A percentile compares a stretch with the other conserved stretches of the same genome.
Conservation (phyloP, 2,329 filamentous ascomycete genomes). For the Scedosporium minutisporum region DNA sequence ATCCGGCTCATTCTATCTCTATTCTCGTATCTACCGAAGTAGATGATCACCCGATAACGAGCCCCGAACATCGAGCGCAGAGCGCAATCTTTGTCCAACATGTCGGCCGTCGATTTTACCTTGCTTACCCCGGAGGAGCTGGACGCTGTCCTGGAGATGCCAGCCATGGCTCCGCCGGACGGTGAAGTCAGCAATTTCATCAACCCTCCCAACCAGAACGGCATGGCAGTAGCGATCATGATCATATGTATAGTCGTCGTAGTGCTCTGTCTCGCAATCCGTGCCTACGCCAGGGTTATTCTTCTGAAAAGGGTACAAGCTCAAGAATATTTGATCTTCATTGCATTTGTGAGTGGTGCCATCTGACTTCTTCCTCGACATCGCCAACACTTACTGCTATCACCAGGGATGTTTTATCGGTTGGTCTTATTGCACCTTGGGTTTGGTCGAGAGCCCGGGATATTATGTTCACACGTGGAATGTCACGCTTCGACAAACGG, state of each 20-base stretch:
- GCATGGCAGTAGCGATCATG: slow-evolving; percentile 7
- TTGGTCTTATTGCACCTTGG: neutral
- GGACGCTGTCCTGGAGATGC: slow-evolving; percentile 7
- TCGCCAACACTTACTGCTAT: neutral
- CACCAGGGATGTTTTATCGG: neutral
- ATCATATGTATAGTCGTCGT: slow-evolving; percentile 5
- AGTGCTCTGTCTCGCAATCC: slow-evolving; percentile 6
- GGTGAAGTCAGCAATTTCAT: slow-evolving; percentile 7
- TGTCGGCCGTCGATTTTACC: neutral
- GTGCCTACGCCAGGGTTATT: slow-evolving; percentile 7
- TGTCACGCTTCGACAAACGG: slow-evolving; percentile 3
- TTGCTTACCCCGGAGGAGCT: slow-evolving; percentile 5
- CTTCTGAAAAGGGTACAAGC: slow-evolving; percentile 4
- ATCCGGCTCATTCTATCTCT: neutral
- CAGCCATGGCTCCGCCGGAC: slow-evolving; percentile 9
- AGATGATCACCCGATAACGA: neutral
- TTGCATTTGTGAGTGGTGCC: neutral
- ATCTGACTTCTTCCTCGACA: neutral
- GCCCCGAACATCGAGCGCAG: neutral
- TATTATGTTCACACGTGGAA: slow-evolving; percentile 8
- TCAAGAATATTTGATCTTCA: slow-evolving; percentile 7
- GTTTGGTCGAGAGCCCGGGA: neutral
- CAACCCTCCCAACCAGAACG: slow-evolving; percentile 10
- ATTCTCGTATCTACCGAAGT: too few species aligned
- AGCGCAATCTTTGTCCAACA: neutral